phyloP scores from a whole-genome alignment of 169 alveolate species.

The Blepharisma undulans region DNA sequence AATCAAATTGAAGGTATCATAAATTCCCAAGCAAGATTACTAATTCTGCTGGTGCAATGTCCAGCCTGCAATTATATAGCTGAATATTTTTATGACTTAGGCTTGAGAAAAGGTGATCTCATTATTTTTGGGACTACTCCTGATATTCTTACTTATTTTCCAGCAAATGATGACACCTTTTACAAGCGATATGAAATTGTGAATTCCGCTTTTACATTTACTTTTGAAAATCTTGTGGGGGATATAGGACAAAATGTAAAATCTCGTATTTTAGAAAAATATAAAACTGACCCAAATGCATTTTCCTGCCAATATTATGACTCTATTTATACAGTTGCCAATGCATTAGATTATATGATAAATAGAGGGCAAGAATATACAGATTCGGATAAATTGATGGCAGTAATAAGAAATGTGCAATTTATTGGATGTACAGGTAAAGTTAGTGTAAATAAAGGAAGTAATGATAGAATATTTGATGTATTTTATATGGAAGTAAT shows the following conservation, averaged over 20 bases:
- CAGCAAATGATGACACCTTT: neutral
- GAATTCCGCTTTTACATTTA: neutral
- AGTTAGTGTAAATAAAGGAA: neutral
- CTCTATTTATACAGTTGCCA: neutral
- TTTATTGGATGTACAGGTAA: slow-evolving; percentile 20
- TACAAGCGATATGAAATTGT: neutral
- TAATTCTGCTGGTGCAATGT: neutral
- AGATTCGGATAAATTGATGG: neutral
- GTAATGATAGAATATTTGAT: slow-evolving; percentile 11
- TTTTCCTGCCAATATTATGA: neutral
- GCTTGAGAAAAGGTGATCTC: slow-evolving; percentile 24
- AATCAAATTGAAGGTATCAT: neutral
- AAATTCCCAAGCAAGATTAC: neutral
- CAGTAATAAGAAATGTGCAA: neutral
- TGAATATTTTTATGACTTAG: neutral
- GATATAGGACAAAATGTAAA: neutral
- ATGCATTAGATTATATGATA: slow-evolving; percentile 12
- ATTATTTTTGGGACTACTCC: neutral
- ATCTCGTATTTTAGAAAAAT: neutral
- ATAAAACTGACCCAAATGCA: neutral
- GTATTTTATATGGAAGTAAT: neutral
- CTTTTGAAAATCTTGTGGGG: neutral
- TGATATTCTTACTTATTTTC: neutral
- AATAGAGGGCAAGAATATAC: neutral
- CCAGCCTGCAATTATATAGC: neutral